Base-by-base conservation (phyloP, 2,329 filamentous ascomycete genomes). In the Paecilomyces formosus region DNA sequence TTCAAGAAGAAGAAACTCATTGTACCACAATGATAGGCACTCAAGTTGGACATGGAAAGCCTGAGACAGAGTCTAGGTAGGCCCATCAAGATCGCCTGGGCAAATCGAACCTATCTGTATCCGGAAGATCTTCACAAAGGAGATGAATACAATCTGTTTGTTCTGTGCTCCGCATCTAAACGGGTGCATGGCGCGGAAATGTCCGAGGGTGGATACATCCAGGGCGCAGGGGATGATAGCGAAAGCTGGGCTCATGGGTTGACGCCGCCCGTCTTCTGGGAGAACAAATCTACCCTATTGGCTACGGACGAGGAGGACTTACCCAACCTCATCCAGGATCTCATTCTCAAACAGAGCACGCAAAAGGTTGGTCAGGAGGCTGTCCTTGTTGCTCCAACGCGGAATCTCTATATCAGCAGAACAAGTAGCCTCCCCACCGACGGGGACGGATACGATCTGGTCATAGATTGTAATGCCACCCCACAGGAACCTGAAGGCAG, bases 171-270 rank as follows among this genome's bases (percentile, higher is more conserved):
- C 0, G 88, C 91, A 12, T 96, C 91, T 1, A 82, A 86, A 31
- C 82, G 88, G 15, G 86, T 92, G 0, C 76, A 77, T 1, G 88
- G 86, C 12, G 85, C 83, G 2, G 90, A 93, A 70, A 79, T 84
- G 64, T 84, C 84, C 28, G 86, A 88, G 68, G 84, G 82, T 2
- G 87, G 86, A 5, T 99, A 99, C 69, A 88, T 99, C 60, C 94
- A 97, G 74, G 94, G 94, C 55, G 93, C 93, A 0, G 94, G 89
- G 1, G 94, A 99, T 72, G 94, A 99, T 71, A 90, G 89, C 12
- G 94, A 99, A 78, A 90, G 90, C 65, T 99, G 94, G 94, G 88
- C 92, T 1, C 78, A 83, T 56, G 91, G 90, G 0, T 81, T 97
- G 15, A 94, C 89, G 0, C 85, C 93, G 0, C 71, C 78, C 0